Base-by-base conservation (phyloP, 2,329 filamentous ascomycete genomes). In the Penicillium crustosum region DNA sequence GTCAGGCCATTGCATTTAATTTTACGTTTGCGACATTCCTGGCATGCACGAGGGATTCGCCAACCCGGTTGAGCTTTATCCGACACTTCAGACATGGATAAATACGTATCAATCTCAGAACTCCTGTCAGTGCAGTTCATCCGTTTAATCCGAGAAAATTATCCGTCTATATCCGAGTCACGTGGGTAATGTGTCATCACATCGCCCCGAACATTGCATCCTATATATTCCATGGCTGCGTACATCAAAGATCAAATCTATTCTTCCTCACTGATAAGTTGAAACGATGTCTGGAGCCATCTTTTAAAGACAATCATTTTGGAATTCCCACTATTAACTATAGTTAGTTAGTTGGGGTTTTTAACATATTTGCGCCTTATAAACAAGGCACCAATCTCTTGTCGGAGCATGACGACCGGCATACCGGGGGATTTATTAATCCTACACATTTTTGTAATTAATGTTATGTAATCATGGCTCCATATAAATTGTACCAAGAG, bases 1-100 rank as follows among this genome's bases (percentile, higher is more conserved):
- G 68, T 68, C 29, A 66, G 51, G 17, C 75, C 75, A 57, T 75
- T 73, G 63, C 75, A 78, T 29, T 72, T 72, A 61, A 77, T 76
- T 64, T 77, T 77, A 52, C 75, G 68, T 53, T 73, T 70, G 21
- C 75, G 71, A 55, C 75, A 77, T 59, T 77, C 75, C 61, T 77
- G 70, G 52, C 75, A 77, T 0, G 75, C 75, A 49, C 75, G 75
- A 33, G 74, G 64, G 39, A 73, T 74, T 33, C 73, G 68, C 71
- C 71, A 74, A n/a, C 67, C 64, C 1, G 61, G 3, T 21, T 51
- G 39, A 4, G 47, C 8, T 36, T 58, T 44, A 33, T 62, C 58
- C 13, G 55, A 56, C 15, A 59, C 41, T 36, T 73, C 71, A 51
- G 61, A 62, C 71, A 73, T 73, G 41, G 58, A 49, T 41, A 36